Evolutionary conservation across 2,329 filamentous ascomycete species (phyloP), one percentile per base, ranked within the genome.

Genomic region (Stachybotrys echinatus): DNA sequence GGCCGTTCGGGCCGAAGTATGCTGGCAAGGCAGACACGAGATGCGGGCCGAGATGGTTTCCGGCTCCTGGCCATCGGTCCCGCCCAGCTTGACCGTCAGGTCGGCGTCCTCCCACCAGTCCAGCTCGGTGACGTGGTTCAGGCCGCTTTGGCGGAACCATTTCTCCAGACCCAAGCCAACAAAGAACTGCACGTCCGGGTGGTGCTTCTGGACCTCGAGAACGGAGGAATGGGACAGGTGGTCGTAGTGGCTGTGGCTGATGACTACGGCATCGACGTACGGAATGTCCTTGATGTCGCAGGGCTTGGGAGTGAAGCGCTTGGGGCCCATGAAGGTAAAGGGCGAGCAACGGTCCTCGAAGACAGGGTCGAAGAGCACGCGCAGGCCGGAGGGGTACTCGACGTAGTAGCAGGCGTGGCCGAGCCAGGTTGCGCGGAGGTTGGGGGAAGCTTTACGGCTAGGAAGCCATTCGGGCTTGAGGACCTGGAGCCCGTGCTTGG

Each of bases 101-200:
- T 92, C 84, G 6, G 83, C 79, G 55, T 89, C 85, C 58, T 95
- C 85, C 92, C 92, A 96, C 92, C 92, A 96, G 69, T 97, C 92
- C 61, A 96, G 68, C 71, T 96, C 92, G 0, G 89, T 95, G 42
- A 92, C 85, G 52, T 90, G 88, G 2, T 79, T 55, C 48, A 96
- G 81, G 1, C 89, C 89, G 22, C 75, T 76, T 4, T 75, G 71
- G 44, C 75, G 73, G 66, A 97, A 96, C 92, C 92, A 96, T 45
- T 79, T 73, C 67, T 88, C 88, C 50, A 95, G 82, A 2, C 90
- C 90, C 4, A 96, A 69, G 0, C 90, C 89, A 20, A 91, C 91
- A 55, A 96, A 94, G 71, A 94, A 96, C 55, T 95, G 89, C 39
- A 83, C 90, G 14, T 87, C 78, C 0, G 90, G 90, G 61, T 94